phyloP scores from a whole-genome alignment of 2,329 filamentous ascomycete genomes.

The Lasiodiplodia citricola region DNA sequence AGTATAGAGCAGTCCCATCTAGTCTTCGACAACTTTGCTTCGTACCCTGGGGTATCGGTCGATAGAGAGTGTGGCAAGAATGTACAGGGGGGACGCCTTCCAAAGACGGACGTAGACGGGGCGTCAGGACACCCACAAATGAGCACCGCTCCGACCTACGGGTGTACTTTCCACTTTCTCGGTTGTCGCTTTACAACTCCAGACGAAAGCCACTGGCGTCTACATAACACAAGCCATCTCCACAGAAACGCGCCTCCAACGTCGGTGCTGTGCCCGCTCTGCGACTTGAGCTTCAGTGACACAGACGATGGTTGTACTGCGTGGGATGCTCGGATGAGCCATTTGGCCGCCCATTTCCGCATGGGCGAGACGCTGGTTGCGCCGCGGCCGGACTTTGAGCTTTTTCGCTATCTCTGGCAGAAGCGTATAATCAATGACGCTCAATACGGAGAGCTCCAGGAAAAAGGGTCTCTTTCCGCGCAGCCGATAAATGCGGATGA shows the following conservation, averaged over 20 bases:
- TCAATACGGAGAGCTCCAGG: constrained; percentile 40
- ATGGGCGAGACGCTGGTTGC: constrained; percentile 35
- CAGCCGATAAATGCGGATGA: background rate
- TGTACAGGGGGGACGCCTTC: constrained; percentile 31
- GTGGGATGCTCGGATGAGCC: constrained; percentile 39
- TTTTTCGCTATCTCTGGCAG: constrained; percentile 40
- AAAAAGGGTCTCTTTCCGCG: constrained; percentile 33
- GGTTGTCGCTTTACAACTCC: constrained; percentile 34
- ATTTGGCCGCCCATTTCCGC: constrained; percentile 36
- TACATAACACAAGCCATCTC: constrained; percentile 41
- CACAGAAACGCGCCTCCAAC: constrained; percentile 39
- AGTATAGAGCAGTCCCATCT: constrained; percentile 19
- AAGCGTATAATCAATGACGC: constrained; percentile 38
- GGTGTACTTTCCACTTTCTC: constrained; percentile 44
- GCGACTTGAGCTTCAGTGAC: constrained; percentile 32
- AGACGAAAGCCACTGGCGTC: constrained; percentile 36
- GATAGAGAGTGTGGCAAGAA: constrained; percentile 34
- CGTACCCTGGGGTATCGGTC: constrained; percentile 30
- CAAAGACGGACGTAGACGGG: constrained; percentile 37
- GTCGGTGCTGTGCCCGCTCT: constrained; percentile 39
- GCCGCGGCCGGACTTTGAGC: constrained; percentile 37
- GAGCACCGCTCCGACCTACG: constrained; percentile 31
- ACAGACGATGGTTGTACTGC: constrained; percentile 29
- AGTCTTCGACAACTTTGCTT: constrained; percentile 2
- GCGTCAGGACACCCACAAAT: background rate